These are phyloP conservation scores for Chaetomiaceae sp. DNA, from an alignment of 2,329 filamentous ascomycete species.

Conservation along the genomic window DNA sequence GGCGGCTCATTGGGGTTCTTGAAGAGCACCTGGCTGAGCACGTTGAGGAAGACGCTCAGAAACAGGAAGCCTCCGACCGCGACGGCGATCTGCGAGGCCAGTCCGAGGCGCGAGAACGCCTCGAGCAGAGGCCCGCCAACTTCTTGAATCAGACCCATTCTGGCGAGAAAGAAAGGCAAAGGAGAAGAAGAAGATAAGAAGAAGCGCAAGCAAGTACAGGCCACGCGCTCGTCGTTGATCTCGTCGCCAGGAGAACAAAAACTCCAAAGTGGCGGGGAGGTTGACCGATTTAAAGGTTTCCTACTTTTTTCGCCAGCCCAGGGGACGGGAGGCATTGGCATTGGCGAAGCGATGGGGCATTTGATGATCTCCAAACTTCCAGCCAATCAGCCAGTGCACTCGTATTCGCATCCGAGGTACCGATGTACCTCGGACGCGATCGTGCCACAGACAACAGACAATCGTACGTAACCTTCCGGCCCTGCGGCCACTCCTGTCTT, in stretches of 20 bases:
- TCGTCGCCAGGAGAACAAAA: neutral
- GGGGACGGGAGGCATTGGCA: constrained; percentile 2
- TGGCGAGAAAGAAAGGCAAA: neutral
- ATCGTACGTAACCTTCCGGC: constrained; percentile 15
- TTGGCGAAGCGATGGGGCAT: neutral
- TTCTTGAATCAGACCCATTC: constrained; percentile 55
- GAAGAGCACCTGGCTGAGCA: constrained; percentile 73
- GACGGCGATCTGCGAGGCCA: constrained; percentile 45
- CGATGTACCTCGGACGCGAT: constrained; percentile 11
- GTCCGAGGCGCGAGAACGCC: constrained; percentile 46
- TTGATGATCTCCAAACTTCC: neutral
- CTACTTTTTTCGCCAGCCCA: constrained; percentile 9
- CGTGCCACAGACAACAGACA: constrained; percentile 9
- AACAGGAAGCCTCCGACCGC: constrained; percentile 42
- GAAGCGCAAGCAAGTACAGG: neutral
- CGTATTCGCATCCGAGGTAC: constrained; percentile 27
- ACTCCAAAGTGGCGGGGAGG: neutral
- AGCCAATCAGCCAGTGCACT: constrained; percentile 18
- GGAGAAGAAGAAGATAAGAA: neutral
- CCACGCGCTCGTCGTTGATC: neutral
- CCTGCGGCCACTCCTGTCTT: constrained; percentile 1
- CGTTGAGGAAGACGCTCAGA: constrained; percentile 67
- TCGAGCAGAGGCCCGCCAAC: constrained; percentile 47
- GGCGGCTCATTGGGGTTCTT: constrained; percentile 79
- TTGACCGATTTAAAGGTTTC: neutral